A percentile compares a stretch with the other conserved stretches of the same genome.
Conservation (phyloP, 768 basidiomycete genomes). For the Termitomyces sp. region DNA sequence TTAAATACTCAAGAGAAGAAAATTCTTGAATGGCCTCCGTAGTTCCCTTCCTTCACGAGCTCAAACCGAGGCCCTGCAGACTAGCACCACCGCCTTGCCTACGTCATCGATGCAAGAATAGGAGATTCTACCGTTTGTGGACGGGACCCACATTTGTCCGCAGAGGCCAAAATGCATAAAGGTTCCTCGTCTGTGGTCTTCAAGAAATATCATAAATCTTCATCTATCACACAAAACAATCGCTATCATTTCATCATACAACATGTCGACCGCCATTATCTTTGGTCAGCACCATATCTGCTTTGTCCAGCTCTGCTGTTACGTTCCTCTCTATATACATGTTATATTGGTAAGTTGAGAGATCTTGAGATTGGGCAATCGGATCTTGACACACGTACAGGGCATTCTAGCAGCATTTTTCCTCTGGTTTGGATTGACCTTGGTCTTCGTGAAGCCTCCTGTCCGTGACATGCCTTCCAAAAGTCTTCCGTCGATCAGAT, state of each 20-base stretch:
- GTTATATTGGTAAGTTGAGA: not conserved
- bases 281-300: not conserved
- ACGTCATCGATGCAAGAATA: not conserved
- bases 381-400: not conserved
- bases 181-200: not conserved
- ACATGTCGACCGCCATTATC: not conserved
- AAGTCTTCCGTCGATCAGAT: not conserved
- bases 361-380: not conserved
- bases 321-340: not conserved
- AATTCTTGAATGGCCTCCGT: not conserved
- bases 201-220: not conserved
- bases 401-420: not conserved
- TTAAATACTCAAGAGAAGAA: no score
- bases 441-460: slow-evolving; percentile 2
- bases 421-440: not conserved
- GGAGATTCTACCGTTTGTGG: not conserved
- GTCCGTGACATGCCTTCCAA: not conserved
- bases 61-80: not conserved
- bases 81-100: not conserved
- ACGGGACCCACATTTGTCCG: not conserved
- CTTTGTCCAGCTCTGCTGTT: not conserved
- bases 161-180: slow-evolving; percentile 3
- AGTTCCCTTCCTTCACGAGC: not conserved
- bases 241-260: no score
- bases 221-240: not conserved